These are phyloP conservation scores for Aspergillus kassunensis DNA, from an alignment of 495 filamentous ascomycete species.

Conservation along the genomic window DNA sequence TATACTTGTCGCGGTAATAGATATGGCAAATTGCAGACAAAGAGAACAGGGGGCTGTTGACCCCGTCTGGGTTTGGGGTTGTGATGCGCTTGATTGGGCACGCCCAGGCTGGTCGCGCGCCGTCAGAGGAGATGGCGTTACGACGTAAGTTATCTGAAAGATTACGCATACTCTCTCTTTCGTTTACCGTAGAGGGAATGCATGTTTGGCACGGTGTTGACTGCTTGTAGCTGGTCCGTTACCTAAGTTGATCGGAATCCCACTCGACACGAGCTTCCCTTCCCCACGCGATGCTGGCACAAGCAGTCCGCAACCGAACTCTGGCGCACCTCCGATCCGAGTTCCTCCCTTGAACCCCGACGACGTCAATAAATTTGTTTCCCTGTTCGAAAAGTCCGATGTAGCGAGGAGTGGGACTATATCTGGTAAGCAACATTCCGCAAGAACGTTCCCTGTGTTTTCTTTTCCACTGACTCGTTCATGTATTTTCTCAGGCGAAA, in stretches of 20 bases:
- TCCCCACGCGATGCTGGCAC: conserved; percentile 37
- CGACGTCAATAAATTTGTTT: conserved; percentile 80
- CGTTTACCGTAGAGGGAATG: neutral
- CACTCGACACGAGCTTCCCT: conserved; percentile 40
- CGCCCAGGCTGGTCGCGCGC: conserved; percentile 80
- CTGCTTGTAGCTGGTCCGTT: conserved; percentile 69
- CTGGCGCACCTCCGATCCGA: conserved; percentile 70
- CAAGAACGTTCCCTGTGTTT: neutral
- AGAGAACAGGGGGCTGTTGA: conserved; percentile 91
- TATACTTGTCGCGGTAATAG: conserved; percentile 37
- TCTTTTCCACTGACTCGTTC: neutral
- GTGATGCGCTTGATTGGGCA: conserved; percentile 93
- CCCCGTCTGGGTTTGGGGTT: conserved; percentile 83
- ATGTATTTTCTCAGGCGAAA: conserved; percentile 52
- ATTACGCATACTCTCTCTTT: conserved; percentile 10
- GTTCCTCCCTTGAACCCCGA: conserved; percentile 88
- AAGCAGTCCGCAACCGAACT: conserved; percentile 58
- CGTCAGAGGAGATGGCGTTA: conserved; percentile 70
- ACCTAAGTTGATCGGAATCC: conserved; percentile 79
- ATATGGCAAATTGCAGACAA: conserved; percentile 99
- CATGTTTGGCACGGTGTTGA: conserved; percentile 16
- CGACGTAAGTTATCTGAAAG: too few species aligned
- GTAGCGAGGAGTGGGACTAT: conserved; percentile 68
- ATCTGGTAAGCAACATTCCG: conserved; percentile 49
- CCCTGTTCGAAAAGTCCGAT: conserved; percentile 82